Conservation (phyloP, 116 monocot species). For the Dioscorea cayenensis region DNA sequence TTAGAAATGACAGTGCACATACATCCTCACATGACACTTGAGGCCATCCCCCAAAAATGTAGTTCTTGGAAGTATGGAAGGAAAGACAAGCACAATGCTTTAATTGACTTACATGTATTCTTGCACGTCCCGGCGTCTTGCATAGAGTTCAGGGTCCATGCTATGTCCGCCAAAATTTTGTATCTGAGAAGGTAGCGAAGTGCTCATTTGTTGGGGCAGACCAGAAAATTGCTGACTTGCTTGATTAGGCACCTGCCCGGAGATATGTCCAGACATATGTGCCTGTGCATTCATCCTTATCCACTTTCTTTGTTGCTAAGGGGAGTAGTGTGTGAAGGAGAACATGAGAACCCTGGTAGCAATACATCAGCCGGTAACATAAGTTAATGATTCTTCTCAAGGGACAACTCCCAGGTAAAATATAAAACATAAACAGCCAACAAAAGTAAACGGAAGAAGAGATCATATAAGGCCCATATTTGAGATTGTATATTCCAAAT, state of each 20-base stretch:
- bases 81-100: background rate
- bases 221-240: conserved; percentile 17
- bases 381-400: background rate
- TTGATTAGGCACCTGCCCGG: conserved; percentile 28
- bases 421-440: too few species aligned
- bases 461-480: too few species aligned
- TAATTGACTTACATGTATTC: conserved; percentile 53
- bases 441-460: too few species aligned
- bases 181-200: conserved; percentile 29
- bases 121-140: conserved; percentile 19
- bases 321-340: background rate
- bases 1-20: background rate
- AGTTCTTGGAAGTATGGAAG: background rate
- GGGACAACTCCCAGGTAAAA: too few species aligned
- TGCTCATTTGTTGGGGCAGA: conserved; percentile 24
- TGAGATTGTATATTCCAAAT: too few species aligned
- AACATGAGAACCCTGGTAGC: background rate
- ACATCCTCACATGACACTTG: background rate
- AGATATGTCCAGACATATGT: conserved; percentile 31
- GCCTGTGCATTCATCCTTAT: conserved; percentile 39
- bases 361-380: background rate
- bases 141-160: conserved; percentile 42
- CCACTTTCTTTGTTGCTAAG: background rate
- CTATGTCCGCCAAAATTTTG: conserved; percentile 28
- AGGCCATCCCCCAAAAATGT: background rate